Percentiles rank a stretch among this genome's conserved stretches.
Conservation (phyloP, 176 grass and related monocot genomes). For the Triticum aestivum region IWGSC_CS_RefSeq_v2.1 NC_057805.1:414040281-414040780, state of each 20-base stretch:
- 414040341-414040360: neutral
- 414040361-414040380: neutral
- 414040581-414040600: neutral
- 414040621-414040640: neutral
- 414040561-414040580: neutral
- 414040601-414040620: neutral
- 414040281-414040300: neutral
- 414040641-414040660: neutral
- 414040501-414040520: too few species aligned
- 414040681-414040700: neutral
- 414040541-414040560: too few species aligned
- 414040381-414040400: neutral
- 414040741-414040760: constrained; percentile 37
- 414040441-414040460: neutral
- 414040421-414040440: neutral
- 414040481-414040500: neutral
- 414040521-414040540: too few species aligned
- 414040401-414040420: neutral
- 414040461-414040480: neutral
- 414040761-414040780: constrained; percentile 74
- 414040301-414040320: neutral
- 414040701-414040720: neutral
- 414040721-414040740: neutral
- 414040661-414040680: neutral
- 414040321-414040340: neutral